Base-by-base conservation (phyloP, 2,329 filamentous ascomycete species). In the Davidsoniella australis region DNA sequence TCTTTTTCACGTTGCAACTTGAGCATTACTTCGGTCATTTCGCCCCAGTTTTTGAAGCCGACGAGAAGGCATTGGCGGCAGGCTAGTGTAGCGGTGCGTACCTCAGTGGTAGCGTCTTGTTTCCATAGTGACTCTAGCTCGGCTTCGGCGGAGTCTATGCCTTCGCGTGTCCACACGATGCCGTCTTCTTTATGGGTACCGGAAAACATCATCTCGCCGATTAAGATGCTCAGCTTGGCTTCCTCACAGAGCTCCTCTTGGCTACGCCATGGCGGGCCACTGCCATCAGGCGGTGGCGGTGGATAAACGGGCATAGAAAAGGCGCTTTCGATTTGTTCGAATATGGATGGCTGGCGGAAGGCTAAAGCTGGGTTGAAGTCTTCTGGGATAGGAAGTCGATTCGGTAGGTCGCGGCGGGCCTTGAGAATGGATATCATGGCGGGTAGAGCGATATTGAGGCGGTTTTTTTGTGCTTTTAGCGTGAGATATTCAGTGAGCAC, bases 161-260 rank as follows among this genome's bases (percentile, higher is more conserved):
- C 87, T 54, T 94, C 85, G 49, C 86, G 76, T 1, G 89, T 94
- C 89, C 89, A 96, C 5, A 79, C 78, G 2, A 95, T 69, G 0
- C 87, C 89, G 53, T 82, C 80, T 45, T 85, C 78, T 46, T 69
- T 67, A 16, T 63, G 65, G 1, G 59, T 57, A 4, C 74, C 75
- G 0, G 85, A 76, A 62, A 83, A 95, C 29, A 96, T 72, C 47
- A 96, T 94, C 66, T 96, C 89, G 52, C 89, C 89, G 54, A 96
- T 89, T 63, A 94, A 91, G 20, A 87, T 73, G 70, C 86, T 87
- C 12, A 95, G 66, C 0, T 78, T 85, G 2, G 87, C 86, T 63
- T 95, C 88, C 56, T 91, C 82, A 63, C 88, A 95, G 37, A 75
- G 72, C 55, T 84, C 77, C 24, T 72, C 68, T 8, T 76, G 60